Conservation (phyloP, 306 rosid species). For the Acacia crassicarpa region DNA sequence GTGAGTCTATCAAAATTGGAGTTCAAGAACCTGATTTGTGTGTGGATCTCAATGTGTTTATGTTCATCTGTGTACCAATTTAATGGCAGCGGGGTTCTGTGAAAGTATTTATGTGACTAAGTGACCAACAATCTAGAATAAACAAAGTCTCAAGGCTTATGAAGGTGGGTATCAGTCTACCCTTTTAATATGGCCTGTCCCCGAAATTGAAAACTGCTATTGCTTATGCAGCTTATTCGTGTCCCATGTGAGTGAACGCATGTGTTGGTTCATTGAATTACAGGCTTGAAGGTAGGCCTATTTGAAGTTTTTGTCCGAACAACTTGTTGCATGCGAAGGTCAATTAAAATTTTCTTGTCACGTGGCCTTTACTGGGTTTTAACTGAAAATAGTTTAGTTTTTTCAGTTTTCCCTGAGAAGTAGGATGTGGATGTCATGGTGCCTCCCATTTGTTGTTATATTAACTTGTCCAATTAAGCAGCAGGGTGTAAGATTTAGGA, state of each 20-base stretch:
- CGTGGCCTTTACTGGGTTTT: not conserved
- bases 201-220: not conserved
- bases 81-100: not conserved
- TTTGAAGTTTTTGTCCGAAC: not conserved
- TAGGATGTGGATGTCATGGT: not conserved
- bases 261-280: not conserved
- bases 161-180: not conserved
- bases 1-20: not conserved
- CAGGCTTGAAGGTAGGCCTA: constrained; percentile 4
- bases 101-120: not conserved
- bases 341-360: not conserved
- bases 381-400: not conserved
- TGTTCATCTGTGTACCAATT: not conserved
- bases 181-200: not conserved
- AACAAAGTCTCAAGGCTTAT: not conserved
- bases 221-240: not conserved
- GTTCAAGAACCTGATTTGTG: not conserved
- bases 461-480: constrained; percentile 16
- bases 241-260: not conserved
- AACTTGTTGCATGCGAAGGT: not conserved
- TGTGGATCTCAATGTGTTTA: not conserved
- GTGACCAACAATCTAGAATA: not conserved
- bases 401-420: not conserved
- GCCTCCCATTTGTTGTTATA: constrained; percentile 2
- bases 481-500: constrained; percentile 17